These are phyloP conservation scores for Globisporangium yorkense DNA, from an alignment of 352 stramenopile species.

Conservation along the genomic window DNA sequence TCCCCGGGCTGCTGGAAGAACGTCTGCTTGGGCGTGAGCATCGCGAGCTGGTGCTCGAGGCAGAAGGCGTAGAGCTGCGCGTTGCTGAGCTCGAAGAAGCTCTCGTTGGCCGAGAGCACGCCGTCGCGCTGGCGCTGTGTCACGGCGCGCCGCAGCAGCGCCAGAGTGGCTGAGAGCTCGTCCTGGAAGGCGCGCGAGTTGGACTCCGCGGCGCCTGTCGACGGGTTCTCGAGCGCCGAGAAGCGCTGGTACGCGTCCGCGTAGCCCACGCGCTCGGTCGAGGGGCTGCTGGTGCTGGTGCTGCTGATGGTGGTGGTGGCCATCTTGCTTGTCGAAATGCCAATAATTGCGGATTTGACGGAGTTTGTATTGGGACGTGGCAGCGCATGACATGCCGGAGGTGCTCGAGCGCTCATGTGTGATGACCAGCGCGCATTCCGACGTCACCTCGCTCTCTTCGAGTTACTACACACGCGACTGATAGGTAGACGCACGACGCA, in stretches of 20 bases:
- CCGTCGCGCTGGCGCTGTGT: slow-evolving; percentile 57
- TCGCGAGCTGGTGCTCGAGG: slow-evolving; percentile 75
- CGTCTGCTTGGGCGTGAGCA: slow-evolving; percentile 68
- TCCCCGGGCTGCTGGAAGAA: slow-evolving; percentile 45
- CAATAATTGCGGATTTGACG: not conserved
- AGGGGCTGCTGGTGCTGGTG: not conserved
- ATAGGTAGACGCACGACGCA: too few species aligned
- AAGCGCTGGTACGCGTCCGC: slow-evolving; percentile 34
- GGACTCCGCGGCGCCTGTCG: slow-evolving; percentile 25
- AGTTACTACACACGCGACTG: too few species aligned
- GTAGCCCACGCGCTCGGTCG: slow-evolving; percentile 30
- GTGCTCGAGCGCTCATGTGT: too few species aligned
- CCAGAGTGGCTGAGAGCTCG: slow-evolving; percentile 25
- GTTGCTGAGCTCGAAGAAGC: slow-evolving; percentile 76
- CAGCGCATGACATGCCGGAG: too few species aligned
- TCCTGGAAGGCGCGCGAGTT: slow-evolving; percentile 45
- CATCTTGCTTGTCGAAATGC: slow-evolving; percentile 3
- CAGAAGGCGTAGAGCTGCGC: slow-evolving; percentile 78
- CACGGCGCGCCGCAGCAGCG: slow-evolving; percentile 32
- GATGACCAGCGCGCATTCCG: too few species aligned
- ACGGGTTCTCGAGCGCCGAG: slow-evolving; percentile 34
- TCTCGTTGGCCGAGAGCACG: slow-evolving; percentile 65
- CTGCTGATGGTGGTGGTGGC: slow-evolving; percentile 1
- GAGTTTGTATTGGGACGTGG: too few species aligned
- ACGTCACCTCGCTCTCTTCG: too few species aligned